A percentile compares a stretch with the other conserved stretches of the same genome.
Conservation (phyloP, 1,139 yeast species). For the Hansenula sp. region DNA sequence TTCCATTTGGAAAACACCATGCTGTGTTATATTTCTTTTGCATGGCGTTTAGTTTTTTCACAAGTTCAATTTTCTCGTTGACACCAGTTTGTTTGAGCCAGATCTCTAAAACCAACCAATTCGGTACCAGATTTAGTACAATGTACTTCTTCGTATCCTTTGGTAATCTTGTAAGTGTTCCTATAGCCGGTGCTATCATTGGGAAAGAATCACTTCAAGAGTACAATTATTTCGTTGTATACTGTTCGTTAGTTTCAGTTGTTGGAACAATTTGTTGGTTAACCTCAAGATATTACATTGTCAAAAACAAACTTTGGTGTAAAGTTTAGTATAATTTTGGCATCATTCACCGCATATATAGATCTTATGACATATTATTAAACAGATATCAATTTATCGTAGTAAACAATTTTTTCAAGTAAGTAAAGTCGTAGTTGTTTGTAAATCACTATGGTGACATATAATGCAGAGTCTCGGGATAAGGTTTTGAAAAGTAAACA, state of each 20-base stretch:
- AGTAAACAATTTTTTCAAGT: too few species aligned
- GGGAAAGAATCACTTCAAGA: background rate
- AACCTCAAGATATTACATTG: background rate
- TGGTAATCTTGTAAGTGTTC: background rate
- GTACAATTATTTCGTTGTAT: conserved; percentile 6
- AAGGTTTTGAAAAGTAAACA: too few species aligned
- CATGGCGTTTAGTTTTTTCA: background rate
- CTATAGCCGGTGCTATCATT: background rate
- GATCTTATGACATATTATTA: too few species aligned
- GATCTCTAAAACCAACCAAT: background rate
- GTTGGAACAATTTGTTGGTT: background rate
- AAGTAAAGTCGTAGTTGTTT: too few species aligned
- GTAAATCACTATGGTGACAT: too few species aligned
- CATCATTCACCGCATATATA: too few species aligned
- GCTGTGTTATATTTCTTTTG: background rate
- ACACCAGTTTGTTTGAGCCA: background rate
- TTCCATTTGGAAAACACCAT: background rate
- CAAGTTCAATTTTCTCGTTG: background rate
- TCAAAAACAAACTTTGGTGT: background rate
- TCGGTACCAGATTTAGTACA: background rate
- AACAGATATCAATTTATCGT: too few species aligned
- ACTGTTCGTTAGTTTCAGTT: background rate
- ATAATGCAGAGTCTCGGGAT: too few species aligned
- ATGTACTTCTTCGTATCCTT: background rate
- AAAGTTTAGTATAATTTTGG: too few species aligned